These are phyloP conservation scores for Entomortierella beljakovae DNA, from an alignment of 192 early-diverging fungal species.

Conservation along the genomic window DNA sequence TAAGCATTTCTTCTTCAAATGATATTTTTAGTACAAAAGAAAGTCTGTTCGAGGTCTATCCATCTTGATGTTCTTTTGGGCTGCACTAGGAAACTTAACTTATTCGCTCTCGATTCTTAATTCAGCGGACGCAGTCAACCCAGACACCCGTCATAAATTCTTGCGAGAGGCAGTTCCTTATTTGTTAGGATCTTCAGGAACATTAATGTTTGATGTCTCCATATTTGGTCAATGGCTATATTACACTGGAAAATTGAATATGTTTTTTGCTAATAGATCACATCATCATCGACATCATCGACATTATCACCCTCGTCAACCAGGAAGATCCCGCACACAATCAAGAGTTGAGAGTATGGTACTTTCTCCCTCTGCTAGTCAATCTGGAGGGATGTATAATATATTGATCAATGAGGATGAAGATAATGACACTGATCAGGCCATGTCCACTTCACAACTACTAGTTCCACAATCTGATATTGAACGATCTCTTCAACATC, in stretches of 20 bases:
- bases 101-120: slow-evolving; percentile 67
- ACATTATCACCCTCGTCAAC: slow-evolving; percentile 17
- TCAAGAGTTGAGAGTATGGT: slow-evolving; percentile 44
- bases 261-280: not conserved
- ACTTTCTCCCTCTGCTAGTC: slow-evolving; percentile 36
- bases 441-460: not conserved
- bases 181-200: slow-evolving; percentile 77
- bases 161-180: slow-evolving; percentile 61
- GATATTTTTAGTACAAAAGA: slow-evolving; percentile 48
- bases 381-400: slow-evolving; percentile 26
- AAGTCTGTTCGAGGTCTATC: slow-evolving; percentile 80
- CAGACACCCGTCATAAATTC: slow-evolving; percentile 20
- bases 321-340: slow-evolving; percentile 8
- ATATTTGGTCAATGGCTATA: slow-evolving; percentile 70
- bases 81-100: slow-evolving; percentile 76
- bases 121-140: slow-evolving; percentile 21
- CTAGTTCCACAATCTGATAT: not conserved
- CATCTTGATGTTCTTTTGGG: slow-evolving; percentile 78
- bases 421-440: not conserved
- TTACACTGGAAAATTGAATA: slow-evolving; percentile 33
- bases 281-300: slow-evolving; percentile 23
- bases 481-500: not conserved
- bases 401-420: slow-evolving; percentile 41
- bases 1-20: not conserved
- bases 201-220: slow-evolving; percentile 75